Conservation (phyloP, 169 alveolate species). For the Plasmodium sp. region DNA sequence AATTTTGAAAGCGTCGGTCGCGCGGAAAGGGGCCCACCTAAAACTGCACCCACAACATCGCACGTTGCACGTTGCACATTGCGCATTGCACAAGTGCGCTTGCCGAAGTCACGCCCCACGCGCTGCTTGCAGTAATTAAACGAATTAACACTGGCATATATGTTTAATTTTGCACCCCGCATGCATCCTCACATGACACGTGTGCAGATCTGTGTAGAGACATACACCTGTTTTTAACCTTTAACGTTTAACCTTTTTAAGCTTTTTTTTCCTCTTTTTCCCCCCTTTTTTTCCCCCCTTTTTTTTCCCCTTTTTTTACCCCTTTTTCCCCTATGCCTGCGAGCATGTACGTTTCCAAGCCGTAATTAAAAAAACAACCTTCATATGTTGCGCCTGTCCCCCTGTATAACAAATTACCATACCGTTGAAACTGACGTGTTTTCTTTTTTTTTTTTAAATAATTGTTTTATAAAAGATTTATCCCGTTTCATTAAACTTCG, state of each 20-base stretch:
- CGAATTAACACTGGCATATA: not conserved
- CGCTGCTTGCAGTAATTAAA: not conserved
- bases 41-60: not conserved
- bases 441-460: constrained; percentile 1
- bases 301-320: not conserved
- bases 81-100: not conserved
- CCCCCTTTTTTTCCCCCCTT: no score
- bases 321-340: not conserved
- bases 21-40: not conserved
- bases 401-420: not conserved
- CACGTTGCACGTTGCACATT: not conserved
- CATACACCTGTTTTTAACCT: not conserved
- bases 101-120: not conserved
- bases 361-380: not conserved
- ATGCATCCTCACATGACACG: not conserved
- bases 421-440: constrained; percentile 41
- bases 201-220: not conserved
- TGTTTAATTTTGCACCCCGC: not conserved
- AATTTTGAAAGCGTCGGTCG: not conserved
- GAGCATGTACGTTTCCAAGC: not conserved
- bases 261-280: no score
- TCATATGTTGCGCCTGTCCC: not conserved
- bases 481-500: not conserved
- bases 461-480: not conserved
- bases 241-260: no score